Conservation (phyloP, 2,329 filamentous ascomycete genomes). For the Chaetomium olivaceum region DNA sequence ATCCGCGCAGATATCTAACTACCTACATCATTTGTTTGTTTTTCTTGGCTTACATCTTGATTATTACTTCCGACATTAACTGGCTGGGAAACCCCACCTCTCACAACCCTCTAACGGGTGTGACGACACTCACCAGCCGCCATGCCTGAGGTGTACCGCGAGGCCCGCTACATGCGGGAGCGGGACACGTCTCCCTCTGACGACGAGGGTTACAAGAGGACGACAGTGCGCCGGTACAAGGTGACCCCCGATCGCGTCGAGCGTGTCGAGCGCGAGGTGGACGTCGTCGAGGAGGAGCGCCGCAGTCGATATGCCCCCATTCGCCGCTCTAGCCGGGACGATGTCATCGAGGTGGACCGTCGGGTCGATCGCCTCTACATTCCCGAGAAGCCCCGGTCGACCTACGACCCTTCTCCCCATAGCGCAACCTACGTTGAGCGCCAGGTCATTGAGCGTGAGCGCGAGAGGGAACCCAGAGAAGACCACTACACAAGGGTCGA, state of each 20-base stretch:
- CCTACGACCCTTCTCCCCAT: constrained; percentile 44
- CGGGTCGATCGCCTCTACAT: constrained; percentile 44
- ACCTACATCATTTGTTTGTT: background rate
- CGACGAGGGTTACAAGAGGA: constrained; percentile 48
- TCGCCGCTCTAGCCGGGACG: constrained; percentile 42
- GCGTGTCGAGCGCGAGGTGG: constrained; percentile 42
- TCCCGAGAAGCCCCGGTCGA: constrained; percentile 55
- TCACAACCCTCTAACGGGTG: constrained; percentile 15
- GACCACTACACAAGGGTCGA: constrained; percentile 34
- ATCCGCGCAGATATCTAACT: background rate
- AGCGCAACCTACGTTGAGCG: constrained; percentile 37
- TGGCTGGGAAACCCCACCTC: constrained; percentile 1
- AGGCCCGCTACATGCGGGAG: constrained; percentile 39
- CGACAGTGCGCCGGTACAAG: constrained; percentile 57
- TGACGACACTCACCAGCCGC: constrained; percentile 22
- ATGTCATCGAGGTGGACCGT: constrained; percentile 47
- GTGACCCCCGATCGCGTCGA: constrained; percentile 47
- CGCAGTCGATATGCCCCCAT: constrained; percentile 45
- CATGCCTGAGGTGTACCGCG: constrained; percentile 40
- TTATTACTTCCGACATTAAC: background rate
- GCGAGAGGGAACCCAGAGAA: constrained; percentile 32
- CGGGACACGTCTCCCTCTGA: constrained; percentile 42
- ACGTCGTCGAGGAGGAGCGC: constrained; percentile 47
- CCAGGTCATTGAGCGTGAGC: constrained; percentile 36
- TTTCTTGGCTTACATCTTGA: background rate